phyloP scores from a whole-genome alignment of 306 rosid genomes.

The Pyrus communis region DNA sequence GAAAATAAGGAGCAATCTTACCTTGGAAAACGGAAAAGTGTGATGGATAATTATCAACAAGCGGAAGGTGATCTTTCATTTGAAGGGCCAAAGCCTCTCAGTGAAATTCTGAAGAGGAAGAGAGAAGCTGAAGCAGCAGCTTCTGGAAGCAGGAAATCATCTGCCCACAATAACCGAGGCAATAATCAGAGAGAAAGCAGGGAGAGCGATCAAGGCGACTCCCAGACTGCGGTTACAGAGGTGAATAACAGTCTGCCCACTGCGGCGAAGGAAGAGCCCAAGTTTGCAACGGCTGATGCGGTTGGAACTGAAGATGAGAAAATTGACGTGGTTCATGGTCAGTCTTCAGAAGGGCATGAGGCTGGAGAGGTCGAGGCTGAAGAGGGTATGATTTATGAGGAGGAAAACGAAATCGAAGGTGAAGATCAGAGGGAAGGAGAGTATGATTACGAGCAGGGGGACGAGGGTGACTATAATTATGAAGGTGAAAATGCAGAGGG shows the following conservation, averaged over 20 bases:
- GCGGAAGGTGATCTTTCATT: constrained; percentile 51
- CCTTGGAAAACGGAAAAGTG: constrained; percentile 51
- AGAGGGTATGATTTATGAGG: constrained; percentile 57
- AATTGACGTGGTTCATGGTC: constrained; percentile 17
- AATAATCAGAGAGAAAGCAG: constrained; percentile 26
- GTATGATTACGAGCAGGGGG: constrained; percentile 70
- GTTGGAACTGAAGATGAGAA: constrained; percentile 32
- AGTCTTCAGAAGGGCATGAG: constrained; percentile 18
- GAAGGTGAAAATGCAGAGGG: constrained; percentile 69
- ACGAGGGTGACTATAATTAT: constrained; percentile 59
- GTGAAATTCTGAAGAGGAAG: constrained; percentile 85
- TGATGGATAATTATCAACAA: constrained; percentile 30
- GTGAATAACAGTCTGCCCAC: constrained; percentile 16
- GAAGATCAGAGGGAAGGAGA: constrained; percentile 66
- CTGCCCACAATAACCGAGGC: constrained; percentile 10
- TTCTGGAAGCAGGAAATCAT: constrained; percentile 32
- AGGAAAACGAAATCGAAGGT: constrained; percentile 42
- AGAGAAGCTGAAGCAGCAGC: constrained; percentile 40
- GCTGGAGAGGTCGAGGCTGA: constrained; percentile 25
- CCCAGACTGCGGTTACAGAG: constrained; percentile 7
- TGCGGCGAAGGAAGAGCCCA: constrained; percentile 30
- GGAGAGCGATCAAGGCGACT: constrained; percentile 16
- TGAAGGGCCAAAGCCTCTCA: constrained; percentile 90
- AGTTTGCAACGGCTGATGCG: constrained; percentile 21
- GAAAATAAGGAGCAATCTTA: constrained; percentile 46